Evolutionary conservation across 257 asterid genomes (phyloP).

Genomic region (Nemophila menziesii): DNA sequence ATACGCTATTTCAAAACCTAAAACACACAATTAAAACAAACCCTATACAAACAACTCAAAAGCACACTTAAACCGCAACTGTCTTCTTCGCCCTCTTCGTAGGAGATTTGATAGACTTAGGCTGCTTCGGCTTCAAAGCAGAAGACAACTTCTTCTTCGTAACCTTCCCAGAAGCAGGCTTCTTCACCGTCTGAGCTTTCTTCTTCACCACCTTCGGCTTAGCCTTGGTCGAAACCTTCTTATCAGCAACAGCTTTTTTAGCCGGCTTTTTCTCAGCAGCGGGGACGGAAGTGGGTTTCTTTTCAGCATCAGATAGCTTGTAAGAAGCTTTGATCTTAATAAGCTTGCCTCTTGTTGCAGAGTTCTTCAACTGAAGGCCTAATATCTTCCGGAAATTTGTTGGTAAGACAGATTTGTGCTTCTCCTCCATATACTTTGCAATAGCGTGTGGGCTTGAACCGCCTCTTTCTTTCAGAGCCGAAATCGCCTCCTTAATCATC

Average conservation of each 20-base stretch:
- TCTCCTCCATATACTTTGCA: slow-evolving; percentile 62
- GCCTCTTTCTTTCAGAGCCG: slow-evolving; percentile 39
- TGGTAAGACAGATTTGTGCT: slow-evolving; percentile 45
- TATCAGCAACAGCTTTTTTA: slow-evolving; percentile 5
- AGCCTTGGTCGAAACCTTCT: slow-evolving; percentile 5
- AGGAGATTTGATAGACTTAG: too few species aligned
- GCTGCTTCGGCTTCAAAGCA: slow-evolving; percentile 34
- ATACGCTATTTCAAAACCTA: too few species aligned
- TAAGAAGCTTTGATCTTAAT: too few species aligned
- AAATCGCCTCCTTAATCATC: slow-evolving; percentile 67
- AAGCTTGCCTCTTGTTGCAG: slow-evolving; percentile 50
- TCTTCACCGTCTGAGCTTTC: slow-evolving; percentile 2
- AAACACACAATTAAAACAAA: too few species aligned
- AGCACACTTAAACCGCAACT: too few species aligned
- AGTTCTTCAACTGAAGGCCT: slow-evolving; percentile 53
- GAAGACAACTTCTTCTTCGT: slow-evolving; percentile 22
- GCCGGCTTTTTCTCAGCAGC: slow-evolving; percentile 15
- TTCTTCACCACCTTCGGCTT: slow-evolving; percentile 10
- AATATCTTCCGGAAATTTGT: slow-evolving; percentile 52
- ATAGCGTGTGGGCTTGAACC: too few species aligned
- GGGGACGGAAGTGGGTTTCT: slow-evolving; percentile 30
- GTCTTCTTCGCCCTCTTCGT: too few species aligned
- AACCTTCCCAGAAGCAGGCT: slow-evolving; percentile 26
- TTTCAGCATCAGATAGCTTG: too few species aligned
- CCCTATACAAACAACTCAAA: too few species aligned